Conservation (phyloP, 768 basidiomycete genomes). For the Grammothele lineata region DNA sequence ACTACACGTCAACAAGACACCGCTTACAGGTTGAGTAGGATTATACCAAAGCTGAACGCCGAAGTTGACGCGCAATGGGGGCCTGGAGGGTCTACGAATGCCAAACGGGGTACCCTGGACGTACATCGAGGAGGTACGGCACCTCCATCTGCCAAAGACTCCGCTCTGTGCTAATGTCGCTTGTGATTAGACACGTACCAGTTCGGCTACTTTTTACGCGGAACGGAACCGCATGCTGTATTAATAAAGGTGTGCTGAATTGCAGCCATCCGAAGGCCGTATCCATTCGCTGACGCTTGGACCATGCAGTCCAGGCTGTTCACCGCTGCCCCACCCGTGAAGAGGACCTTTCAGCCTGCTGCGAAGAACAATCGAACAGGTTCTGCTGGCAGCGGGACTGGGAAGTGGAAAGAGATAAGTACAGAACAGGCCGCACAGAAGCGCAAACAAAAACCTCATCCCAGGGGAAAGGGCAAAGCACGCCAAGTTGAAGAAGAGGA, state of each 20-base stretch:
- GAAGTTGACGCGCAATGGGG: constrained; percentile 48
- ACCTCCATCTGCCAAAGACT: background rate
- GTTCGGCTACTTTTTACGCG: constrained; percentile 86
- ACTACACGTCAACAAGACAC: too few relatives aligned
- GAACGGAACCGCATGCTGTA: constrained; percentile 76
- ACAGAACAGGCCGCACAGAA: constrained; percentile 24
- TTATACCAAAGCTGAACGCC: constrained; percentile 59
- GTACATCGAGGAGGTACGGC: constrained; percentile 78
- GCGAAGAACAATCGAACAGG: too few relatives aligned
- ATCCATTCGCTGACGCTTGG: too few relatives aligned
- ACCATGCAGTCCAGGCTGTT: constrained; percentile 41
- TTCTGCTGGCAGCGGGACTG: too few relatives aligned
- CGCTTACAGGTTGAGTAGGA: constrained; percentile 37
- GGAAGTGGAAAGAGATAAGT: too few relatives aligned
- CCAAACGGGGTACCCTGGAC: constrained; percentile 71
- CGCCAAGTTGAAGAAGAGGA: constrained; percentile 15
- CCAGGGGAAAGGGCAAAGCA: constrained; percentile 16
- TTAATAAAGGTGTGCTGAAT: constrained; percentile 61
- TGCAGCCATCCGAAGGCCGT: too few relatives aligned
- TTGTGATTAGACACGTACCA: constrained; percentile 69
- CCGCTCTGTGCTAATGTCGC: background rate
- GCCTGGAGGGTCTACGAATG: constrained; percentile 35
- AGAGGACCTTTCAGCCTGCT: too few relatives aligned
- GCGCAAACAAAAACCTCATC: constrained; percentile 28
- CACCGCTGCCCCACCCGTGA: constrained; percentile 25